phyloP scores from a whole-genome alignment of 768 basidiomycete genomes.

The Coprinopsis marcescibilis region DNA sequence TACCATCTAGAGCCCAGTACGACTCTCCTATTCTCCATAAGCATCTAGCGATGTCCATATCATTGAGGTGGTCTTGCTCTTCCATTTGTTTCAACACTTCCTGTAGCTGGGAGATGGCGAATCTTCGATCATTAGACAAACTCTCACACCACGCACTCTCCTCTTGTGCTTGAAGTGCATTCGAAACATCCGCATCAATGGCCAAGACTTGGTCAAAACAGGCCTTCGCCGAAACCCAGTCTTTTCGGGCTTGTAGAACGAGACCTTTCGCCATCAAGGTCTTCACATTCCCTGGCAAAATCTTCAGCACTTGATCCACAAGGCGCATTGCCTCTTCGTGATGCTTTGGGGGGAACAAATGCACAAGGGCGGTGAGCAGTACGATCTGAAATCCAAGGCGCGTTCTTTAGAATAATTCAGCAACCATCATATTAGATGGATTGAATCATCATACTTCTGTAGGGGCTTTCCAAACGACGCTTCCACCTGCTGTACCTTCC shows the following conservation, averaged over 20 bases:
- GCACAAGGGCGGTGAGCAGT: constrained; percentile 73
- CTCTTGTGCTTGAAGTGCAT: constrained; percentile 62
- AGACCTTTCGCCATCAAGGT: constrained; percentile 74
- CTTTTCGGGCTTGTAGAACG: constrained; percentile 54
- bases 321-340: constrained; percentile 73
- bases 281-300: constrained; percentile 54
- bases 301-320: constrained; percentile 62
- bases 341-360: constrained; percentile 86
- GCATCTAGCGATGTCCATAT: constrained; percentile 66
- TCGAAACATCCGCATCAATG: constrained; percentile 40
- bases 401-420: constrained; percentile 36
- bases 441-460: constrained; percentile 34
- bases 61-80: constrained; percentile 34
- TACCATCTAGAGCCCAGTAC: constrained; percentile 69
- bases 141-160: constrained; percentile 83
- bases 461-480: constrained; percentile 50
- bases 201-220: constrained; percentile 56
- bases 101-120: constrained; percentile 43
- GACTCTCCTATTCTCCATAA: constrained; percentile 82
- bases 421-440: not conserved
- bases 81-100: constrained; percentile 41
- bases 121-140: constrained; percentile 41
- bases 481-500: constrained; percentile 49
- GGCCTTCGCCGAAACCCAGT: constrained; percentile 63
- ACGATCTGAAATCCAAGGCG: constrained; percentile 63